A percentile compares a stretch with the other conserved stretches of the same genome.
Conservation (phyloP, 192 early-diverging fungal species). For the Coemansia furcata region DNA sequence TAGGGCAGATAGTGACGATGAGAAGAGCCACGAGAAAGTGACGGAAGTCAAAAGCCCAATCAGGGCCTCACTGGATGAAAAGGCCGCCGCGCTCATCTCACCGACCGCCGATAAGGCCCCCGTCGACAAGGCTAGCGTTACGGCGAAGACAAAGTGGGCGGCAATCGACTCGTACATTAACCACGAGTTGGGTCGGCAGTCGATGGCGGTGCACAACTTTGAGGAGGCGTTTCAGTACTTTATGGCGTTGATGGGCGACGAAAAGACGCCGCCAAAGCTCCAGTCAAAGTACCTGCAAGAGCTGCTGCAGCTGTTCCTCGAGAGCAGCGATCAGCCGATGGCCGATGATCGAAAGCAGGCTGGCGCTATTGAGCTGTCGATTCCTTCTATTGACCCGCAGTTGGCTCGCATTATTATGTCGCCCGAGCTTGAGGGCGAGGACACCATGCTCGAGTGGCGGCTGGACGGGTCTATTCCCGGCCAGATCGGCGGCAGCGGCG, state of each 20-base stretch:
- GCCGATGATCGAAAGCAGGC: not conserved
- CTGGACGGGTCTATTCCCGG: conserved; percentile 21
- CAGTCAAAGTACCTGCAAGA: conserved; percentile 52
- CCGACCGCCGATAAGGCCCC: not conserved
- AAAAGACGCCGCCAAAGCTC: conserved; percentile 39
- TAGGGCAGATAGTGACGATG: not conserved
- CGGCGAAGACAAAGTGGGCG: conserved; percentile 29
- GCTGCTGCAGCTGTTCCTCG: conserved; percentile 47
- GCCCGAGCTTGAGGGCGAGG: conserved; percentile 46
- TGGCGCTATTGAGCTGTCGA: conserved; percentile 52
- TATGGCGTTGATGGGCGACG: conserved; percentile 65
- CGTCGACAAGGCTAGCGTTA: not conserved
- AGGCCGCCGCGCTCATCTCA: not conserved
- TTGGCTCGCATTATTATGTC: conserved; percentile 45
- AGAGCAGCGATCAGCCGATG: conserved; percentile 17
- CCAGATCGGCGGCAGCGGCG: not conserved
- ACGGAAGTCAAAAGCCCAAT: not conserved
- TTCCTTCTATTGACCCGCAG: conserved; percentile 59
- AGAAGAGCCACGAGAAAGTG: not conserved
- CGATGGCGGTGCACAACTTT: conserved; percentile 70
- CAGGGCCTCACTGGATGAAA: not conserved
- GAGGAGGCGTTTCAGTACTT: conserved; percentile 78
- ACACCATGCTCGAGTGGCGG: conserved; percentile 31
- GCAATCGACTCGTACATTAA: conserved; percentile 84
- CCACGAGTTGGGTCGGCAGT: conserved; percentile 82